Conservation (phyloP, 768 basidiomycete species). For the Boletus sensibilis region DNA sequence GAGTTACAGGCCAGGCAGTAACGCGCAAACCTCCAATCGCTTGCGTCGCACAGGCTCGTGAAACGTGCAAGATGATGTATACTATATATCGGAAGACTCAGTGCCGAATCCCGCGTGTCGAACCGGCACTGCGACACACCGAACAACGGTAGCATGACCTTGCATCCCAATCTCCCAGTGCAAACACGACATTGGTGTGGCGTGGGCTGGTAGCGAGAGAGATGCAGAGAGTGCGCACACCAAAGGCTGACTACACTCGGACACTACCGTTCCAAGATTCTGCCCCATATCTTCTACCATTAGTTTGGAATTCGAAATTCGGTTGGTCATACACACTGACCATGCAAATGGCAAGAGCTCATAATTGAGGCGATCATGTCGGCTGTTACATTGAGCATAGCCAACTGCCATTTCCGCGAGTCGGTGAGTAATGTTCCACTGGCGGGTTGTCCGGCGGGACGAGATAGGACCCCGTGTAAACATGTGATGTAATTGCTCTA, state of each 20-base stretch:
- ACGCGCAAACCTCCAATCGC: background rate
- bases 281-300: background rate
- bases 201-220: background rate
- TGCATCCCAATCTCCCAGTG: background rate
- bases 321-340: background rate
- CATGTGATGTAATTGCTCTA: constrained; percentile 2
- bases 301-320: constrained; percentile 11
- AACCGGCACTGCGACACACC: background rate
- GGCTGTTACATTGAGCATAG: constrained; percentile 18
- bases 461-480: constrained; percentile 2
- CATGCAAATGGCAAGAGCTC: background rate
- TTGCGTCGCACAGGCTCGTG: background rate
- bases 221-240: background rate
- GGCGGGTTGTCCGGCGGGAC: background rate
- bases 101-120: background rate
- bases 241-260: background rate
- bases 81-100: background rate
- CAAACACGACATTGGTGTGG: background rate
- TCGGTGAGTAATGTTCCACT: background rate
- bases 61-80: constrained; percentile 3
- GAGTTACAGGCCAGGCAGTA: background rate
- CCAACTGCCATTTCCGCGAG: constrained; percentile 18
- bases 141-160: background rate
- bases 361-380: background rate
- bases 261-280: background rate